These are phyloP conservation scores for Trichoderma gracile DNA, from an alignment of 2,329 filamentous ascomycete genomes.

Conservation along the genomic window DNA sequence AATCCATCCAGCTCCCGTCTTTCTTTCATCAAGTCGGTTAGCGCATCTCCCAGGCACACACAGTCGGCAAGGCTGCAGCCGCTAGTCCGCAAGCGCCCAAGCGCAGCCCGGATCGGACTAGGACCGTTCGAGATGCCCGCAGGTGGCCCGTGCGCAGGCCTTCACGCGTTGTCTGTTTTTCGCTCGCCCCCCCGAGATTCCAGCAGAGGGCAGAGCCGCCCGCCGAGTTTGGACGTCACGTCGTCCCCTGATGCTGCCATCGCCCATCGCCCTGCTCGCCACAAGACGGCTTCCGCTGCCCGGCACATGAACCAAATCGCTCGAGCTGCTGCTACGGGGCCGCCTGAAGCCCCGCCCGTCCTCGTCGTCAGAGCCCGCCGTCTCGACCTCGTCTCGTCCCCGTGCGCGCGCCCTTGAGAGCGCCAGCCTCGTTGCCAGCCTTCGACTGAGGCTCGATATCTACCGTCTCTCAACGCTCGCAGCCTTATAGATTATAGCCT, in stretches of 20 bases:
- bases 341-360: constrained; percentile 31
- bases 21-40: not conserved
- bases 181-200: constrained; percentile 30
- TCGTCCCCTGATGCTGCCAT: constrained; percentile 36
- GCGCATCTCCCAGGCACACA: not conserved
- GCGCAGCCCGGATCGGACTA: constrained; percentile 10
- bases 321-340: constrained; percentile 26
- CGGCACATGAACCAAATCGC: constrained; percentile 29
- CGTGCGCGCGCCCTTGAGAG: constrained; percentile 33
- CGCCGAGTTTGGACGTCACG: constrained; percentile 38
- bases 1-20: no score
- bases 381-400: constrained; percentile 31
- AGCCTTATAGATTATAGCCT: not conserved
- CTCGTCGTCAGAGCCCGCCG: constrained; percentile 35
- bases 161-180: constrained; percentile 48
- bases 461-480: no score
- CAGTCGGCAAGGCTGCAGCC: not conserved
- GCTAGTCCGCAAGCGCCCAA: constrained; percentile 19
- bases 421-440: constrained; percentile 1
- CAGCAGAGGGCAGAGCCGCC: constrained; percentile 33
- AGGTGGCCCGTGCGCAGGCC: constrained; percentile 33
- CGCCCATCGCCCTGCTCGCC: constrained; percentile 35
- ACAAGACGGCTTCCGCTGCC: constrained; percentile 30
- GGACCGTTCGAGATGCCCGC: constrained; percentile 2
- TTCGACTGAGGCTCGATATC: no score